A percentile compares a stretch with the other conserved stretches of the same genome.
These are phyloP conservation scores for Hyparrhenia diplandra DNA, from an alignment of 176 grass and related monocot species.

Conservation along the genomic window DNA sequence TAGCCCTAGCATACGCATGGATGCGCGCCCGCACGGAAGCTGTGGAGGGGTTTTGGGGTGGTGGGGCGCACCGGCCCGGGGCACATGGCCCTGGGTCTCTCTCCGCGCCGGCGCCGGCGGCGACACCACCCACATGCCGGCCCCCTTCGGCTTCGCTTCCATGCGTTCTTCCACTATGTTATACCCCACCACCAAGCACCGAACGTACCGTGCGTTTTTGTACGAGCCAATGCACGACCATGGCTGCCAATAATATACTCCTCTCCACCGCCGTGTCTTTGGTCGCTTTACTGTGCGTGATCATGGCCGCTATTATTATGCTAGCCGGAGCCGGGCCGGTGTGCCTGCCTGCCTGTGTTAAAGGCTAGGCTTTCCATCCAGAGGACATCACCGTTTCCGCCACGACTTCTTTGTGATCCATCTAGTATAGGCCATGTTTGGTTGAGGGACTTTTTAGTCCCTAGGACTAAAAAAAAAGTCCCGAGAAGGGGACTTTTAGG, in stretches of 20 bases:
- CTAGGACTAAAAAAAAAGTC: no score
- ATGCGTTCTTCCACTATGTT: neutral
- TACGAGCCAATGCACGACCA: neutral
- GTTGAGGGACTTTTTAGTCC: no score
- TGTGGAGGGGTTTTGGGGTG: neutral
- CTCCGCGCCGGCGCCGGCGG: neutral
- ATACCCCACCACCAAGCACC: neutral
- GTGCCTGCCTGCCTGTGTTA: neutral
- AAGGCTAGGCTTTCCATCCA: neutral
- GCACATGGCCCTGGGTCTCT: constrained; percentile 30
- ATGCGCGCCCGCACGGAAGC: neutral
- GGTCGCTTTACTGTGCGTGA: neutral
- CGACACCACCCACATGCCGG: constrained; percentile 32
- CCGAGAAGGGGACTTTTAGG: no score
- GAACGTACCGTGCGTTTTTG: neutral
- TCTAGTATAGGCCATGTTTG: no score
- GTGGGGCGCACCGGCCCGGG: constrained; percentile 24
- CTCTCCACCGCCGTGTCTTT: neutral
- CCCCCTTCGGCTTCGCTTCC: neutral
- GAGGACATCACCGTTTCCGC: constrained; percentile 1
- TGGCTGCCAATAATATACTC: neutral
- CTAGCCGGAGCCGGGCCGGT: neutral
- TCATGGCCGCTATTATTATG: neutral
- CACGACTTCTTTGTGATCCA: neutral
- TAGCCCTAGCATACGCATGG: neutral